Conservation (phyloP, 2,329 filamentous ascomycete genomes). For the Neoascochyta sp. region DNA sequence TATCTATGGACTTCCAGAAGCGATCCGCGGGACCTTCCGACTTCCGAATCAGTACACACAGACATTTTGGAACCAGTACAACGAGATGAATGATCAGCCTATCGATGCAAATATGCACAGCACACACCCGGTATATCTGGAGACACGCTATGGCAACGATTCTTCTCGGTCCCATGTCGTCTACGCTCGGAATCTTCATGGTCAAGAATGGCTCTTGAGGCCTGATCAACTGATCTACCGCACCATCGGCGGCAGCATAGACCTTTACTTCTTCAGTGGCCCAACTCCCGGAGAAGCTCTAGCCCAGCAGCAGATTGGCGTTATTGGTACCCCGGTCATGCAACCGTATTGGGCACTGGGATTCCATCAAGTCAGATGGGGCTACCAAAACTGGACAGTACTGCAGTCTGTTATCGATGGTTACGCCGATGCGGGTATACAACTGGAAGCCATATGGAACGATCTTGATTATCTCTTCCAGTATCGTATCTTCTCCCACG, state of each 20-base stretch:
- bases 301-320: conserved; percentile 46
- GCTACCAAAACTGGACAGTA: conserved; percentile 51
- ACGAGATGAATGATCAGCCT: conserved; percentile 43
- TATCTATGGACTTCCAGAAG: conserved; percentile 71
- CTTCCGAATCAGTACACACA: conserved; percentile 63
- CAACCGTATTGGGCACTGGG: conserved; percentile 50
- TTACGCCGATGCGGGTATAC: conserved; percentile 51
- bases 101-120: conserved; percentile 48
- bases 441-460: conserved; percentile 40
- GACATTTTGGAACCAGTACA: conserved; percentile 49
- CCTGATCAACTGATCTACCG: conserved; percentile 69
- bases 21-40: conserved; percentile 59
- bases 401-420: conserved; percentile 40
- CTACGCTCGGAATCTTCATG: conserved; percentile 50
- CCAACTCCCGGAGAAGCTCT: conserved; percentile 43
- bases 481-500: conserved; percentile 55
- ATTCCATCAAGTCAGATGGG: conserved; percentile 48
- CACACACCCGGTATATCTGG: conserved; percentile 1
- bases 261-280: conserved; percentile 52
- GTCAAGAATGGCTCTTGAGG: conserved; percentile 63
- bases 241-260: conserved; percentile 67
- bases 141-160: conserved; percentile 1
- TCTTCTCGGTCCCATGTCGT: conserved; percentile 1
- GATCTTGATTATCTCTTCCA: conserved; percentile 32
- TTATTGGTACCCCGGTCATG: conserved; percentile 44